phyloP scores from a whole-genome alignment of 1,139 yeast species.

The Lizanozyma gosingica region DNA sequence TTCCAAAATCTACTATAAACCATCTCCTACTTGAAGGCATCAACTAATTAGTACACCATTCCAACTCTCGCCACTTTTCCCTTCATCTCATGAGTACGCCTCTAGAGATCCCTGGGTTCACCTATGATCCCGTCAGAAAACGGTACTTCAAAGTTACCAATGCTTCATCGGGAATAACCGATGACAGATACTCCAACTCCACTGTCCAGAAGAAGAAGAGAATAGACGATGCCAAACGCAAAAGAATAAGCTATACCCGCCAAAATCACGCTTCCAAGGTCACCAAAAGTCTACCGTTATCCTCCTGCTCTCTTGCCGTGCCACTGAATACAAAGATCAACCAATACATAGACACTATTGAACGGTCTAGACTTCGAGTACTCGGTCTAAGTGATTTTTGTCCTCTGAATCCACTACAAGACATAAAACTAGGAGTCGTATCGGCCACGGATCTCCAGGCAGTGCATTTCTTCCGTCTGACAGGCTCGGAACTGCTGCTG shows the following conservation, averaged over 20 bases:
- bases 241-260: no score
- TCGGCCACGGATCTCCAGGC: not conserved
- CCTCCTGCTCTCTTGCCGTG: no score
- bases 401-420: not conserved
- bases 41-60: no score
- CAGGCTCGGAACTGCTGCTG: no score
- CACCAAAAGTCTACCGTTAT: no score
- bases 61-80: no score
- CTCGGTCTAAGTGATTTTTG: not conserved
- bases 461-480: no score
- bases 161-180: conserved; percentile 10
- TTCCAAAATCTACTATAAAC: no score
- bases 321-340: no score
- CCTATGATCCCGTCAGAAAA: conserved; percentile 32
- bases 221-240: conserved; percentile 13
- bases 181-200: conserved; percentile 25
- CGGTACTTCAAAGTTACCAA: conserved; percentile 38
- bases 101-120: conserved; percentile 35
- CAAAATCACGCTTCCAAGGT: no score
- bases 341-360: conserved; percentile 7
- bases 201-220: conserved; percentile 23
- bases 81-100: conserved; percentile 10
- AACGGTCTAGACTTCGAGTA: not conserved
- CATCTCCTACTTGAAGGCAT: no score
- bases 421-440: not conserved